These are phyloP conservation scores for Diaporthe eres DNA, from an alignment of 2,329 filamentous ascomycete genomes.

Conservation along the genomic window DNA sequence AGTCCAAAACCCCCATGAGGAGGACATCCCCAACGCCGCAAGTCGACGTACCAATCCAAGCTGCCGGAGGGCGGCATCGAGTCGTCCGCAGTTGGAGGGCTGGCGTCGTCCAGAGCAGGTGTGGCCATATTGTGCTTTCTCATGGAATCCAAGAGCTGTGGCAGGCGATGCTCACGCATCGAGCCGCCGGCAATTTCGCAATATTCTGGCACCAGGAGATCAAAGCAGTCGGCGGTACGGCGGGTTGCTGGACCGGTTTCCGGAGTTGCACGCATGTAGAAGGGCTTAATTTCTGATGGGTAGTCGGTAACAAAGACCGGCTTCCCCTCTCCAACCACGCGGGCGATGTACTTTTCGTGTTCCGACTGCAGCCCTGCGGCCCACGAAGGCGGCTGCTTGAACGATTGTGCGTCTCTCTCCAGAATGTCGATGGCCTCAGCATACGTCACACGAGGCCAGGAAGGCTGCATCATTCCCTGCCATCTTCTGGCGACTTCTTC, in stretches of 20 bases:
- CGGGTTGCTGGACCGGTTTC: neutral
- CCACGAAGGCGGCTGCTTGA: slow-evolving; percentile 80
- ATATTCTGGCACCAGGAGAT: slow-evolving; percentile 86
- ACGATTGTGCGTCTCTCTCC: slow-evolving; percentile 70
- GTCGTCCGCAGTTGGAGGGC: slow-evolving; percentile 43
- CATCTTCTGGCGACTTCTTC: slow-evolving; percentile 77
- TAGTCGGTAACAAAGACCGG: slow-evolving; percentile 96
- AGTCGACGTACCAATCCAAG: slow-evolving; percentile 89
- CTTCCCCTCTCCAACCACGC: slow-evolving; percentile 62
- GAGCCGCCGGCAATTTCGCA: slow-evolving; percentile 92
- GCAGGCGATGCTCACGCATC: slow-evolving; percentile 85
- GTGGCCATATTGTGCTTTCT: slow-evolving; percentile 72
- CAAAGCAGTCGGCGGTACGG: slow-evolving; percentile 87
- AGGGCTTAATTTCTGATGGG: slow-evolving; percentile 86
- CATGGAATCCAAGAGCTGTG: slow-evolving; percentile 80
- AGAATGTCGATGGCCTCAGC: slow-evolving; percentile 81
- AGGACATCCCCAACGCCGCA: slow-evolving; percentile 90
- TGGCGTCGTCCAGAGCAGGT: slow-evolving; percentile 43
- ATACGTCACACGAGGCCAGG: slow-evolving; percentile 90
- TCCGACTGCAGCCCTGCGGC: slow-evolving; percentile 85
- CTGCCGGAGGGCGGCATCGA: slow-evolving; percentile 26
- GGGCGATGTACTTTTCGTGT: slow-evolving; percentile 91
- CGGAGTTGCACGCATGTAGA: slow-evolving; percentile 71
- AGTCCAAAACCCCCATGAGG: slow-evolving; percentile 93
- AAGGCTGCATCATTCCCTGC: slow-evolving; percentile 71